Base-by-base conservation (phyloP, 2,329 filamentous ascomycete species). In the Apiospora malaysiana region DNA sequence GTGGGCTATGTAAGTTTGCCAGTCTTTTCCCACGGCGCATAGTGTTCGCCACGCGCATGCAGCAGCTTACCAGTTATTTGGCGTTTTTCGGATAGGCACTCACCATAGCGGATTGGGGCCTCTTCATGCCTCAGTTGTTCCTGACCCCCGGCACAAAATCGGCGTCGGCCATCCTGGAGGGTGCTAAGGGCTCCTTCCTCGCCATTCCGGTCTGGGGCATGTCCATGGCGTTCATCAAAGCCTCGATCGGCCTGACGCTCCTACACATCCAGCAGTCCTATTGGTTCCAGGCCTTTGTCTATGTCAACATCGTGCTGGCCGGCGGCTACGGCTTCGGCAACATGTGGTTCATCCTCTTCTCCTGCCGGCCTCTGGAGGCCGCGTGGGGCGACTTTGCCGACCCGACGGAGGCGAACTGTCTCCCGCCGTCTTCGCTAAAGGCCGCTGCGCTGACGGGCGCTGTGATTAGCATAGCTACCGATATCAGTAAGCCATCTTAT, bases 181-280 rank as follows among this genome's bases (percentile, higher is more conserved):
- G 37, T 16, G 12, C 40, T 37, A 43, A 45, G 63, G 37, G 42
- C 37, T 6, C 66, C 23, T 68, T 49, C 3, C 66, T 68, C 43
- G 46, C 66, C 5, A 46, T 49, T 23, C 42, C 66, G 23, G 45
- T 68, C 43, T 68, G 46, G 66, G 66, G 66, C 45, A 23, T 68
- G 42, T 10, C 66, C n/a, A 68, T 68, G 66, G 42, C 43, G 25
- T 49, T 68, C 43, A 68, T 68, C 46, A 68, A 68, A 27, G 40
- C 46, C 43, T 68, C 66, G 25, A 32, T 68, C 43, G 66, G 66
- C 27, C 66, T 68, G 23, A 68, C 66, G 27, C 66, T 68, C 1
- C 25, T 68, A 12, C 46, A 47, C 42, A 49, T 68, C 46, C 43
- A 46, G 66, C n/a, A 68, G 27, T 27, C n/a, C 12, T 40, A 14